Evolutionary conservation across 805 yeast species (phyloP).

Genomic region (Candida sakaeoensis): DNA sequence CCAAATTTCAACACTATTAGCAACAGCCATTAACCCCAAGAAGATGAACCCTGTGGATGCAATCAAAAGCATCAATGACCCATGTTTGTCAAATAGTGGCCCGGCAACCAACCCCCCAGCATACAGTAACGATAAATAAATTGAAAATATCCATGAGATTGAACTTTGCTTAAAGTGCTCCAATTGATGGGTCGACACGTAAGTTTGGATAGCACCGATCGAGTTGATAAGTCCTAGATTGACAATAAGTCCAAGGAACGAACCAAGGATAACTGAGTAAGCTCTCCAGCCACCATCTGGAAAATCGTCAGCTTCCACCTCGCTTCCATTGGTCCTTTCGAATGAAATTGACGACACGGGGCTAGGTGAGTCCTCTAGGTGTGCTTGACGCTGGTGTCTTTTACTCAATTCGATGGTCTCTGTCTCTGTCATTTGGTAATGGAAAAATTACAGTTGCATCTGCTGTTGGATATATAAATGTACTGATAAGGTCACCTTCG

Average conservation of each 20-base stretch:
- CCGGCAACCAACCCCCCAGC: constrained; percentile 51
- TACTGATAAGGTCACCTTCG: too few species aligned
- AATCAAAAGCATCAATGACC: constrained; percentile 43
- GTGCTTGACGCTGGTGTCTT: neutral
- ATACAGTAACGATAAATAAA: constrained; percentile 48
- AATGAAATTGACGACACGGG: neutral
- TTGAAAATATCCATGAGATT: constrained; percentile 63
- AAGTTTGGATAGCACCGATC: constrained; percentile 61
- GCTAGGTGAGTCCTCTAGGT: neutral
- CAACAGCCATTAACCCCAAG: constrained; percentile 53
- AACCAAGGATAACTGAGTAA: constrained; percentile 53
- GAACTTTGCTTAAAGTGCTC: constrained; percentile 41
- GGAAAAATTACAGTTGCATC: too few species aligned
- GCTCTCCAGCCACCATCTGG: constrained; percentile 65
- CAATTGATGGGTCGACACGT: constrained; percentile 54
- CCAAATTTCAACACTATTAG: constrained; percentile 49
- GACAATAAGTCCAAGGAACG: constrained; percentile 52
- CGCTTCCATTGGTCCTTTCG: constrained; percentile 1
- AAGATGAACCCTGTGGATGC: constrained; percentile 41
- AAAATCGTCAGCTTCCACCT: constrained; percentile 15
- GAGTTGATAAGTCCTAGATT: constrained; percentile 56
- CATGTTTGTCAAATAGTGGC: constrained; percentile 60
- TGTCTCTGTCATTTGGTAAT: neutral
- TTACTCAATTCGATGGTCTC: constrained; percentile 6
- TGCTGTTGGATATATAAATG: too few species aligned